Evolutionary conservation across 2,329 filamentous ascomycete species (phyloP), one percentile per base, ranked within the genome.

Genomic region (Colletotrichum shisoi): DNA sequence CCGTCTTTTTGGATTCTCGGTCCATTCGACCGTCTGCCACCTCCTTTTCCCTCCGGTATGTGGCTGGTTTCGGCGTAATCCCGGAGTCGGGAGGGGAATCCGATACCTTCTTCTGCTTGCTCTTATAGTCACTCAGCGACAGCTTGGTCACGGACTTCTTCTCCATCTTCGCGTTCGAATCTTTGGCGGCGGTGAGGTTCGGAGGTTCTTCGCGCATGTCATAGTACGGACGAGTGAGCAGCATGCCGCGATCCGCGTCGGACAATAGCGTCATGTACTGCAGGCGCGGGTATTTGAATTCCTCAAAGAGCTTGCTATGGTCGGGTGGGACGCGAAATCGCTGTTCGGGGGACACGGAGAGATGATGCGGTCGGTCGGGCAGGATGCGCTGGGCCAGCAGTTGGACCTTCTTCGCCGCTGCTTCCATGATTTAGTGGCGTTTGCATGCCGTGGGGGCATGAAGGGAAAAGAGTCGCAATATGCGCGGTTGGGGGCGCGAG

Each of bases 41-140:
- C 42, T 70, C 59, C 56, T 69, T 61, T 8, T 71, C 61, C 59
- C 69, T 61, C 11, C 73, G 74, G 49, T 69, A 70, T 56, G 72
- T 63, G 64, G 77, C 76, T 12, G 70, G 60, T 67, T 73, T 77
- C 17, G 69, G 24, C 6, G 69, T 67, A 15, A 68, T 63, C 63
- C 70, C 58, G 54, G 63, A 65, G 31, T 63, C 59, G 31, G 64
- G 70, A 45, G 69, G 71, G 12, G 70, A 70, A 57, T 62, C 57
- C n/a, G 60, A 54, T 11, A 51, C 40, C 60, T 77, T 78, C 71
- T 76, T 77, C 73, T 83, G 84, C 74, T 84, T 84, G 69, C 84
- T 87, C 76, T 84, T 85, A 71, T 87, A 88, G 73, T 87, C 85
- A 75, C 83, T 85, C 68, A 88, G 75, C 15, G 85, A 86, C 70